These are phyloP conservation scores for Solanum dulcamara DNA, from an alignment of 257 asterid species.

Conservation along the genomic window DNA sequence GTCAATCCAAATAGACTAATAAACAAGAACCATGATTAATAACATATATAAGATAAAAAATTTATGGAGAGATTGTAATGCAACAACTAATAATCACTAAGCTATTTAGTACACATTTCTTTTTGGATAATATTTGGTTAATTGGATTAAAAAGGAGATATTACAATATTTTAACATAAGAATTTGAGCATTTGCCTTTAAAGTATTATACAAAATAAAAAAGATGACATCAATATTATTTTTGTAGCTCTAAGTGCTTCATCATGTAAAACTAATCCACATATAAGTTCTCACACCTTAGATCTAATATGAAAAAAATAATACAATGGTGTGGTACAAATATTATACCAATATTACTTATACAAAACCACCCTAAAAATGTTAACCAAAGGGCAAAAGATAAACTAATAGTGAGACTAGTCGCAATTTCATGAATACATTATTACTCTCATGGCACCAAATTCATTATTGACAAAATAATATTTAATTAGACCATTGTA, in stretches of 20 bases:
- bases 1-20: too few species aligned
- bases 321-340: not conserved
- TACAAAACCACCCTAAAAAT: not conserved
- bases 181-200: not conserved
- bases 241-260: not conserved
- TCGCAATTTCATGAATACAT: not conserved
- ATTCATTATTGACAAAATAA: not conserved
- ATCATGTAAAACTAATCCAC: not conserved
- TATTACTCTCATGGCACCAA: not conserved
- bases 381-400: not conserved
- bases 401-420: not conserved
- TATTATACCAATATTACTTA: not conserved
- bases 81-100: not conserved
- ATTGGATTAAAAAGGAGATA: not conserved
- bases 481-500: not conserved
- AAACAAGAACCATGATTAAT: not conserved
- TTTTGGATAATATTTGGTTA: not conserved
- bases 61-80: not conserved
- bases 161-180: not conserved
- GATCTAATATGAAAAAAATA: not conserved
- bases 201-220: not conserved
- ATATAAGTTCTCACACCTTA: not conserved
- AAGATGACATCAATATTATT: not conserved
- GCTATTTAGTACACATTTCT: not conserved
- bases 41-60: not conserved